Conservation (phyloP, 202 grass and related monocot species). For the Carex arenaria region DNA sequence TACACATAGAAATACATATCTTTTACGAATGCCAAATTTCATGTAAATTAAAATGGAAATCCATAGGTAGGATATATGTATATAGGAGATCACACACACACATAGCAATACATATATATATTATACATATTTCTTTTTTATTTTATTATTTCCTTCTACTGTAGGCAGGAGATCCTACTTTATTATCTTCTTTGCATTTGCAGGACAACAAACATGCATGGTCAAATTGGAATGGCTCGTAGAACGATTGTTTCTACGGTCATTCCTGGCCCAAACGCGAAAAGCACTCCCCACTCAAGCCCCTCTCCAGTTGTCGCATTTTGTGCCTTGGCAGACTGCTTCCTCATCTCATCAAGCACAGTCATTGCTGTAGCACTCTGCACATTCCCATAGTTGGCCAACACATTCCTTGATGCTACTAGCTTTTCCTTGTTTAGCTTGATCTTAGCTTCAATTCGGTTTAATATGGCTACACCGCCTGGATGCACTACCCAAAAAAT, state of each 20-base stretch:
- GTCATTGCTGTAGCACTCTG: conserved; percentile 2
- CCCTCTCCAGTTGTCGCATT: conserved; percentile 10
- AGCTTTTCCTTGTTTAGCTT: conserved; percentile 11
- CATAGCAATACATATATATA: too few species aligned
- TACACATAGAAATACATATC: too few species aligned
- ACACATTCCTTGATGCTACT: conserved; percentile 10
- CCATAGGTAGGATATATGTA: too few species aligned
- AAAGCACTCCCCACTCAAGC: conserved; percentile 13
- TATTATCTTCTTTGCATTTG: not conserved
- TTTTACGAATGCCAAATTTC: too few species aligned
- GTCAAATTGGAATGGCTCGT: not conserved
- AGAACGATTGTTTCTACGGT: conserved; percentile 32
- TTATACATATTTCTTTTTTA: too few species aligned
- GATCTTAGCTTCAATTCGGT: not conserved
- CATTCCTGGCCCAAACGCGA: conserved; percentile 25
- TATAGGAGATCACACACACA: too few species aligned
- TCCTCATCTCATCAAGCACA: conserved; percentile 28
- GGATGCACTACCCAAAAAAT: conserved; percentile 30
- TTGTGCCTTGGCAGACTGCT: not conserved
- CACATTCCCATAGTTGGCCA: conserved; percentile 31
- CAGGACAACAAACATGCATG: not conserved
- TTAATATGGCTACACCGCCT: conserved; percentile 19
- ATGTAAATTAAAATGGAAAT: too few species aligned
- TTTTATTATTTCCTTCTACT: too few species aligned
- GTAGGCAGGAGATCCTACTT: too few species aligned